Base-by-base conservation (phyloP, 371 early-diverging fungal genomes). In the Mucor plumbeus region DNA sequence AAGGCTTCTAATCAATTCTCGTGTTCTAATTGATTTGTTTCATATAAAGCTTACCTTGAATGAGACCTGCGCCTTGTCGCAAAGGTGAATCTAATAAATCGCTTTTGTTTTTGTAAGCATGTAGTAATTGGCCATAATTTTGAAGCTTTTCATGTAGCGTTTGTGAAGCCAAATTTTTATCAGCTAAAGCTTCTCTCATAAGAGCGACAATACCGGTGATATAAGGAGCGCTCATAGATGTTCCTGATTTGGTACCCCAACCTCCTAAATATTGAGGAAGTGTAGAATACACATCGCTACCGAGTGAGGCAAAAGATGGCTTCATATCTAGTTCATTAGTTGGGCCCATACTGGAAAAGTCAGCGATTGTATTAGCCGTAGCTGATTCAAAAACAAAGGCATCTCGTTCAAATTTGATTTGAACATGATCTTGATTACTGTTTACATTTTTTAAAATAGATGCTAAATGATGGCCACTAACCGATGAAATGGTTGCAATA, bases 21-120 rank as follows among this genome's bases (percentile, higher is more conserved):
- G 3, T 26, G 26, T 26, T 26, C 26, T 26, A 26, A 26, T 26
- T 26, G 26, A 26, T 26, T 26, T 26, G 3, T 26, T 26, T 26
- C 26, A 26, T 26, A 26, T 3, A 26, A 26, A 26, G 26, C 3
- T 68, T 73, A 78, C 81, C 72, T 77, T 94, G 86, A 54, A 95
- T 72, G n/a, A 95, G 74, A 17, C 95, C 95, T 54, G 91, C 84
- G 19, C 95, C 95, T 73, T 93, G 91, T 17, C 75, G 64, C 34
- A 73, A 71, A 44, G 83, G 78, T 63, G 81, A 78, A 7, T 83
- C 60, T 68, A 73, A 15, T 61, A 11, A 15, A 44, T 19, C 38
- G 11, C 38, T 38, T 77, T 69, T 19, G 56, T n/a, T 5, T 8
- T 59, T 36, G 61, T 38, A 48, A 65, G 67, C 3, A n/a, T 60